Percentiles rank a stretch among this genome's conserved stretches.
Conservation (phyloP, 108 stramenopile species). For the Cyclotella choctawhatcheeana region DNA sequence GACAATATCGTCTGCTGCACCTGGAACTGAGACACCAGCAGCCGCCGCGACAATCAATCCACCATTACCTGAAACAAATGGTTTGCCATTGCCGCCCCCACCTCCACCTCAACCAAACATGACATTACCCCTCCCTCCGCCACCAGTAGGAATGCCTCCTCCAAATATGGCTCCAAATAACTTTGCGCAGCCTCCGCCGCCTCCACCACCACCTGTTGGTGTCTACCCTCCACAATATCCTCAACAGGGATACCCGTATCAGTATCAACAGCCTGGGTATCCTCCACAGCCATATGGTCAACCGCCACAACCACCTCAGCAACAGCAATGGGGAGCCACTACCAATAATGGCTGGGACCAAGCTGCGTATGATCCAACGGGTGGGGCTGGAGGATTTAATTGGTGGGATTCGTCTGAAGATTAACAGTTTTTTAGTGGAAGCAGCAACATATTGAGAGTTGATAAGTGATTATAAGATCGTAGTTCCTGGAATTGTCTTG, state of each 20-base stretch:
- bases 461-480: conserved; percentile 1
- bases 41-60: conserved; percentile 14
- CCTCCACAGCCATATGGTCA: conserved; percentile 32
- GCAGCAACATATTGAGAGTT: neutral
- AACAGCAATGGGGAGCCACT: conserved; percentile 45
- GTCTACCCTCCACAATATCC: neutral
- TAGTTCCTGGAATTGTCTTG: neutral
- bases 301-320: conserved; percentile 36
- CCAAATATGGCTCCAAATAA: neutral
- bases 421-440: no score
- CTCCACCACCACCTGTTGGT: conserved; percentile 39
- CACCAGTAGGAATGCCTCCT: conserved; percentile 31
- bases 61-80: conserved; percentile 42
- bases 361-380: conserved; percentile 27
- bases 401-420: conserved; percentile 77
- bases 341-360: conserved; percentile 19
- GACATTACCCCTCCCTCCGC: conserved; percentile 43
- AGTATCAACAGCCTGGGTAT: conserved; percentile 27
- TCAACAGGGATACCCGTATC: conserved; percentile 25
- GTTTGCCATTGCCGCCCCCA: conserved; percentile 29
- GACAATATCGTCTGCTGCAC: conserved; percentile 30
- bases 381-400: conserved; percentile 84
- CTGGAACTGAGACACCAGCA: conserved; percentile 44
- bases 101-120: neutral
- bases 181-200: conserved; percentile 13